A percentile compares a stretch with the other conserved stretches of the same genome.
These are phyloP conservation scores for Paxillus ammoniavirescens DNA, from an alignment of 768 basidiomycete species.

Conservation along the genomic window DNA sequence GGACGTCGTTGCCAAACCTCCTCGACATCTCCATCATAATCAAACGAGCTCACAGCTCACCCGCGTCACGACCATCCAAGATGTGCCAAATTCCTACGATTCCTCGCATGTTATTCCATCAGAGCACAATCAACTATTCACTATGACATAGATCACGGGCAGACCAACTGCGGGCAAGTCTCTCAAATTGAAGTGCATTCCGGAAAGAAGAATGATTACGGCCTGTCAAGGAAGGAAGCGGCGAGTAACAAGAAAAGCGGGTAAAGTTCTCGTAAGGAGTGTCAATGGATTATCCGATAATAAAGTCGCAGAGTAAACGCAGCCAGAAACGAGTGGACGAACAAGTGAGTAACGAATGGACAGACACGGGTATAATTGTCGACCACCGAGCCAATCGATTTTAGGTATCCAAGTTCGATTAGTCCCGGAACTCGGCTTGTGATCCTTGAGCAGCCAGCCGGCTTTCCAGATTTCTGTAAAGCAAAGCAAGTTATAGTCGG, in stretches of 20 bases:
- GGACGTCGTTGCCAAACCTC: background rate
- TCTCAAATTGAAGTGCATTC: slow-evolving; percentile 7
- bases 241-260: slow-evolving; percentile 28
- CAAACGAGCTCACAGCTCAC: too few species aligned
- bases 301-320: slow-evolving; percentile 34
- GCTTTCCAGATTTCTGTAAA: slow-evolving; percentile 78
- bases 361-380: slow-evolving; percentile 34
- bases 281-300: slow-evolving; percentile 37
- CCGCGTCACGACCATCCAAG: too few species aligned
- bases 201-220: slow-evolving; percentile 19
- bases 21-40: background rate
- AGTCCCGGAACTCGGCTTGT: slow-evolving; percentile 75
- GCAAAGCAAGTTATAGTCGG: background rate
- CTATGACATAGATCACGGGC: slow-evolving; percentile 1
- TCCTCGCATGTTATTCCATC: background rate
- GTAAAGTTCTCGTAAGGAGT: slow-evolving; percentile 31
- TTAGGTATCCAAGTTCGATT: slow-evolving; percentile 28
- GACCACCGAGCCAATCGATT: slow-evolving; percentile 24
- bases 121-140: slow-evolving; percentile 8
- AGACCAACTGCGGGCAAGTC: background rate
- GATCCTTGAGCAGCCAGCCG: slow-evolving; percentile 88
- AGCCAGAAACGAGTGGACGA: slow-evolving; percentile 33
- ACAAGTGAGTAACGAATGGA: slow-evolving; percentile 36
- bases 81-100: background rate
- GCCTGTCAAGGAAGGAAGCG: slow-evolving; percentile 13